These are phyloP conservation scores for Alternaria infectoria DNA, from an alignment of 2,329 filamentous ascomycete species.

Conservation along the genomic window DNA sequence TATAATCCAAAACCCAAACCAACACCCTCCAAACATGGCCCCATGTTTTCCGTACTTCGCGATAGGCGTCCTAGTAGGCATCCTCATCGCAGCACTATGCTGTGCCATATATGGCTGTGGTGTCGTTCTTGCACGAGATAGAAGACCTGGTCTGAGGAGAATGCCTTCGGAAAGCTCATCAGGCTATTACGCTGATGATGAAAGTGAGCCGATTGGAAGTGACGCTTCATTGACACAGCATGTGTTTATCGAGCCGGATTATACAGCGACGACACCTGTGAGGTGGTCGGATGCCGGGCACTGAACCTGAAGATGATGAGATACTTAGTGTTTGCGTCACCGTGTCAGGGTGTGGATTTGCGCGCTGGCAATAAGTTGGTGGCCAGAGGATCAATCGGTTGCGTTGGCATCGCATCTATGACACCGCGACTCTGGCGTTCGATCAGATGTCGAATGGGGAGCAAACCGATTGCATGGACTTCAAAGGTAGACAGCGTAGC, in stretches of 20 bases:
- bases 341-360: neutral
- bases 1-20: neutral
- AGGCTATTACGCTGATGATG: neutral
- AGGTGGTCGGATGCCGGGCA: neutral
- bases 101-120: neutral
- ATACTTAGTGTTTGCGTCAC: neutral
- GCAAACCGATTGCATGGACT: neutral
- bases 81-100: neutral
- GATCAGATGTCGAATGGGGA: too few relatives aligned
- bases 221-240: too few relatives aligned
- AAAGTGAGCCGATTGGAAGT: neutral
- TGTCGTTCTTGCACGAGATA: neutral
- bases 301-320: neutral
- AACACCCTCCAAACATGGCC: neutral
- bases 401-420: neutral
- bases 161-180: neutral
- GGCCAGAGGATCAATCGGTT: neutral
- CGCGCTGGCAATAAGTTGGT: neutral
- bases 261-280: neutral
- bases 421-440: neutral
- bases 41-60: neutral
- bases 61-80: neutral
- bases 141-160: neutral
- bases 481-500: neutral
- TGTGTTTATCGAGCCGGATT: neutral